Evolutionary conservation across 192 early-diverging fungal species (phyloP).

Genomic region (Coemansia sp.): DNA sequence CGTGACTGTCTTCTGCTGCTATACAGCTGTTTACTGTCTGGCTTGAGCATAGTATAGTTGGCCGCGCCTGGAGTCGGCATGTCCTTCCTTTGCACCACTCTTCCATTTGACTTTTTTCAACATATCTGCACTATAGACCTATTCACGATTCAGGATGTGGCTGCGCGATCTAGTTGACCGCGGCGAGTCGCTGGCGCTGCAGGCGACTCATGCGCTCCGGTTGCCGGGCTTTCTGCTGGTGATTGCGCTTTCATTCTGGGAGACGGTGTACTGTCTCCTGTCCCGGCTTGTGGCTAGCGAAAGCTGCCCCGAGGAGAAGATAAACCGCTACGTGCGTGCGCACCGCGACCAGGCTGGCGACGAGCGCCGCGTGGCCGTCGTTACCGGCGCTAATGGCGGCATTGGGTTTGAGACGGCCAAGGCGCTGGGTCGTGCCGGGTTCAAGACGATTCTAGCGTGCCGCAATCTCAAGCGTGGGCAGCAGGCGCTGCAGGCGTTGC

Average conservation of each 20-base stretch:
- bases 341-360: conserved; percentile 13
- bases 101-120: background rate
- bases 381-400: conserved; percentile 61
- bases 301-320: conserved; percentile 14
- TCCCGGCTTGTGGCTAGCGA: conserved; percentile 26
- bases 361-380: conserved; percentile 23
- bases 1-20: background rate
- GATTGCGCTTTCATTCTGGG: conserved; percentile 20
- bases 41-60: background rate
- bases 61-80: no score
- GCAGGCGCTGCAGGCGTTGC: conserved; percentile 9
- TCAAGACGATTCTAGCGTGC: conserved; percentile 50
- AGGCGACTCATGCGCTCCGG: conserved; percentile 11
- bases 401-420: conserved; percentile 60
- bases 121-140: background rate
- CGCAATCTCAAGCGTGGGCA: conserved; percentile 31
- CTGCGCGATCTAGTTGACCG: conserved; percentile 18
- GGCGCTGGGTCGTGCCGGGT: conserved; percentile 57
- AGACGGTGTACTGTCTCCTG: conserved; percentile 28
- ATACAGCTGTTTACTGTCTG: background rate
- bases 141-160: conserved; percentile 13
- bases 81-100: background rate
- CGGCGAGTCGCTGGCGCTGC: conserved; percentile 14
- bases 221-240: conserved; percentile 28
- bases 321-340: conserved; percentile 28